Evolutionary conservation across 1,139 yeast species (phyloP).

Genomic region (Suhomyces bokatorum): DNA sequence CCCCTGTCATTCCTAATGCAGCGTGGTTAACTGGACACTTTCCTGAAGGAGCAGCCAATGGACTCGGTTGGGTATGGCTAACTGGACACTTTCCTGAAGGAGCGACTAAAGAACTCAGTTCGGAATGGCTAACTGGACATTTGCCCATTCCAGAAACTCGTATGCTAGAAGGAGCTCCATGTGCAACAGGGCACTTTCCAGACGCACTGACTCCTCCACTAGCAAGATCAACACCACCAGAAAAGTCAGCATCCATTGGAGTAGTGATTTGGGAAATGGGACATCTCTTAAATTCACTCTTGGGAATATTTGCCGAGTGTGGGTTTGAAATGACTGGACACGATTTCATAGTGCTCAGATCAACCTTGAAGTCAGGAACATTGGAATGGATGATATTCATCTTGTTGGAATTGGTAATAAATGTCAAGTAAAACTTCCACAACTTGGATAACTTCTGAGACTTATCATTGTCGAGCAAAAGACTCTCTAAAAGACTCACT

Average conservation of each 20-base stretch:
- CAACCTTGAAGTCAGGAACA: conserved; percentile 29
- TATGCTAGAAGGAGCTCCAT: conserved; percentile 1
- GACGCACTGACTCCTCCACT: background rate
- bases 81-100: conserved; percentile 6
- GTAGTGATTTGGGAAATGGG: conserved; percentile 35
- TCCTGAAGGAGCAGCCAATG: background rate
- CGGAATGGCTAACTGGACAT: conserved; percentile 4
- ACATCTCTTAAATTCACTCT: conserved; percentile 24
- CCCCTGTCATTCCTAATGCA: background rate
- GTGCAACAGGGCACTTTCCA: conserved; percentile 24
- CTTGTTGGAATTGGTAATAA: conserved; percentile 33
- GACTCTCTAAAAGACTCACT: conserved; percentile 20
- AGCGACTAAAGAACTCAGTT: background rate
- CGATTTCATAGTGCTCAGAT: conserved; percentile 9
- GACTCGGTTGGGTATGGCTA: background rate
- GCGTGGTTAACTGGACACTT: conserved; percentile 7
- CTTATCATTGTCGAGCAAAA: conserved; percentile 22
- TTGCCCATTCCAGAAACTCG: background rate
- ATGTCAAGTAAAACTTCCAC: conserved; percentile 45
- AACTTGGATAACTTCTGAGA: conserved; percentile 33
- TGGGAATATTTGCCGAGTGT: background rate
- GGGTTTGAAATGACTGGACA: conserved; percentile 19
- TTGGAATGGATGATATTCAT: conserved; percentile 34
- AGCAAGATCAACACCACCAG: conserved; percentile 4
- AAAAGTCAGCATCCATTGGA: conserved; percentile 21